A percentile compares a stretch with the other conserved stretches of the same genome.
Conservation (phyloP, 306 rosid genomes). For the Acacia crassicarpa region DNA sequence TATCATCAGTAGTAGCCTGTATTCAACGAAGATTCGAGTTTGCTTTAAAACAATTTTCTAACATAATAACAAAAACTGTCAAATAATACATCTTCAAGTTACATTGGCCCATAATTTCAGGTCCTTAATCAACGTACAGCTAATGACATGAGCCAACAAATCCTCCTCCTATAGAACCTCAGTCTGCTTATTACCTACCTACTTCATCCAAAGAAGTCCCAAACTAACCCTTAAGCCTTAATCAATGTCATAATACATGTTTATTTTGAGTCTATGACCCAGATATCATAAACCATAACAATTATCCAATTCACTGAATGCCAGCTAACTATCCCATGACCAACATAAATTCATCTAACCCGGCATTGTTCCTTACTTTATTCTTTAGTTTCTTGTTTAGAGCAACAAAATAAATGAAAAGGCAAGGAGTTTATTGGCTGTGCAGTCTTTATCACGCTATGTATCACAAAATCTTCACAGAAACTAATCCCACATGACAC, state of each 20-base stretch:
- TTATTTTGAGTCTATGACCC: slow-evolving; percentile 8
- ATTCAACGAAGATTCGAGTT: slow-evolving; percentile 36
- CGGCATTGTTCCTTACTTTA: background rate
- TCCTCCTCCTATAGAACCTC: slow-evolving; percentile 19
- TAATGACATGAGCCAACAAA: background rate
- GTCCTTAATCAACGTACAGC: background rate
- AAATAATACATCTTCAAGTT: slow-evolving; percentile 12
- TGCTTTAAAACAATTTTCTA: background rate
- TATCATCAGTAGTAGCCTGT: slow-evolving; percentile 69
- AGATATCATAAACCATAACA: slow-evolving; percentile 24
- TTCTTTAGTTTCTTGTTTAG: background rate
- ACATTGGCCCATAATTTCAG: slow-evolving; percentile 4
- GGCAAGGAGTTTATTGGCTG: background rate
- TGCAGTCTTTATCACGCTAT: background rate
- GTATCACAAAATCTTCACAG: background rate
- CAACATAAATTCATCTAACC: background rate
- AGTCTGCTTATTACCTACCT: background rate
- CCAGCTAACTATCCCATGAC: background rate
- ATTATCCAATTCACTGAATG: background rate
- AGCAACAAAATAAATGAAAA: background rate
- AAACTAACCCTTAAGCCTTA: slow-evolving; percentile 4
- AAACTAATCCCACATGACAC: background rate
- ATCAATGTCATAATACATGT: background rate
- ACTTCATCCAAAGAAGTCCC: background rate
- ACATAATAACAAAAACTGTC: background rate